These are phyloP conservation scores for Rhynchospora pubera DNA, from an alignment of 176 grass and related monocot genomes.

Conservation along the genomic window DNA sequence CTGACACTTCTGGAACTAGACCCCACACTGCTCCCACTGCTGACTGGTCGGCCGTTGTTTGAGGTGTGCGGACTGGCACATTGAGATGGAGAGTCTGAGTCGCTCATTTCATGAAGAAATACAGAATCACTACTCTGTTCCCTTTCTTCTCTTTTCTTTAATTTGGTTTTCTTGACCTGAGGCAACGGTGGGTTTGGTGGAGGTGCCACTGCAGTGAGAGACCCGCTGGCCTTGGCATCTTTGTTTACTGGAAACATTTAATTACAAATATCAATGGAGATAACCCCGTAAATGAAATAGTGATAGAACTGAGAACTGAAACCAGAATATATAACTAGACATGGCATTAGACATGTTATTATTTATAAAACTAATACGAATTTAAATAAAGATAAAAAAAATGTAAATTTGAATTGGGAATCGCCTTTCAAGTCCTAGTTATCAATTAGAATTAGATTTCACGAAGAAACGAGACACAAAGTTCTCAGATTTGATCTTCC, in stretches of 20 bases:
- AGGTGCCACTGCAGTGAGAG: slow-evolving; percentile 29
- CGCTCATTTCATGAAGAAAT: slow-evolving; percentile 32
- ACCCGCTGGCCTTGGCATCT: slow-evolving; percentile 38
- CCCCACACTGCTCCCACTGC: slow-evolving; percentile 66
- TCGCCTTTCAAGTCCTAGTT: not conserved
- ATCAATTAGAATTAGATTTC: not conserved
- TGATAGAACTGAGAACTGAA: not conserved
- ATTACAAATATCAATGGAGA: slow-evolving; percentile 2
- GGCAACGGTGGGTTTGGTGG: slow-evolving; percentile 42
- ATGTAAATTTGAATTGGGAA: not conserved
- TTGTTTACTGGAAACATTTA: slow-evolving; percentile 20
- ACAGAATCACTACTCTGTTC: slow-evolving; percentile 16
- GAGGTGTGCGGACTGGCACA: slow-evolving; percentile 47
- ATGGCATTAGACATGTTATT: not conserved
- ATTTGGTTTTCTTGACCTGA: slow-evolving; percentile 14
- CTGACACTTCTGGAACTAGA: slow-evolving; percentile 74
- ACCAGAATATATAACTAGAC: not conserved
- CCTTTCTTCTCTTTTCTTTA: slow-evolving; percentile 24
- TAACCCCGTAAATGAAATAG: not conserved
- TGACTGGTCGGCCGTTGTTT: slow-evolving; percentile 32
- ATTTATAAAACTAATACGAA: too few species aligned
- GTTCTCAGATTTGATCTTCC: slow-evolving; percentile 25
- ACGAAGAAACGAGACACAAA: slow-evolving; percentile 3
- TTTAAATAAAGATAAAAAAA: not conserved
- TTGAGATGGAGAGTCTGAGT: slow-evolving; percentile 45